Evolutionary conservation across 305 asterid genomes (phyloP).

Genomic region (Fraxinus velutina): DNA sequence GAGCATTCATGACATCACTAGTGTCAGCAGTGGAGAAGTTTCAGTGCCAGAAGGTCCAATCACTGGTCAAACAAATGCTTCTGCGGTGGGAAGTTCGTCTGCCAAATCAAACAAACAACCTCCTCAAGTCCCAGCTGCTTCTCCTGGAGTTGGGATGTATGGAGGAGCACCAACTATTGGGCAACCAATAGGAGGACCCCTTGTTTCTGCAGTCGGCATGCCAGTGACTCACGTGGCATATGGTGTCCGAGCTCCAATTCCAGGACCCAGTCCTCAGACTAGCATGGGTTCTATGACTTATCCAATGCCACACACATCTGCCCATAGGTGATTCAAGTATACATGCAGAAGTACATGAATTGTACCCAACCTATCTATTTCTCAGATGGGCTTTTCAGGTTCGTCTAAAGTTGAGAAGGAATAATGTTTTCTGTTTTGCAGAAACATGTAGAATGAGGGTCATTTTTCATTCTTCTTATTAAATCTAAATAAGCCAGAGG

Average conservation of each 20-base stretch:
- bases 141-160: slow-evolving; percentile 45
- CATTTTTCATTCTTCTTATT: slow-evolving; percentile 2
- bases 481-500: slow-evolving; percentile 22
- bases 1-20: slow-evolving; percentile 87
- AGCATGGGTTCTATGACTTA: slow-evolving; percentile 41
- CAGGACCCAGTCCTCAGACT: slow-evolving; percentile 45
- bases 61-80: slow-evolving; percentile 67
- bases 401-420: not conserved
- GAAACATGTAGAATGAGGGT: slow-evolving; percentile 9
- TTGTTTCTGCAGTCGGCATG: slow-evolving; percentile 69
- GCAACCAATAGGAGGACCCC: slow-evolving; percentile 67
- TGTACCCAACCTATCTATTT: not conserved
- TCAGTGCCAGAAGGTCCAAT: slow-evolving; percentile 73
- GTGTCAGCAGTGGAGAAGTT: slow-evolving; percentile 55
- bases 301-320: slow-evolving; percentile 38
- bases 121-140: slow-evolving; percentile 28
- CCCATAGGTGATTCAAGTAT: slow-evolving; percentile 31
- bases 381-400: not conserved
- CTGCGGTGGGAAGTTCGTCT: slow-evolving; percentile 37
- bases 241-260: slow-evolving; percentile 50
- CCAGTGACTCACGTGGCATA: slow-evolving; percentile 56
- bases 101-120: slow-evolving; percentile 46
- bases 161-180: slow-evolving; percentile 60
- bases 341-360: not conserved
- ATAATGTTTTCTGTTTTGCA: not conserved